Evolutionary conservation across 163 green algal species (phyloP).

Genomic region (Scenedesmus sp.): DNA sequence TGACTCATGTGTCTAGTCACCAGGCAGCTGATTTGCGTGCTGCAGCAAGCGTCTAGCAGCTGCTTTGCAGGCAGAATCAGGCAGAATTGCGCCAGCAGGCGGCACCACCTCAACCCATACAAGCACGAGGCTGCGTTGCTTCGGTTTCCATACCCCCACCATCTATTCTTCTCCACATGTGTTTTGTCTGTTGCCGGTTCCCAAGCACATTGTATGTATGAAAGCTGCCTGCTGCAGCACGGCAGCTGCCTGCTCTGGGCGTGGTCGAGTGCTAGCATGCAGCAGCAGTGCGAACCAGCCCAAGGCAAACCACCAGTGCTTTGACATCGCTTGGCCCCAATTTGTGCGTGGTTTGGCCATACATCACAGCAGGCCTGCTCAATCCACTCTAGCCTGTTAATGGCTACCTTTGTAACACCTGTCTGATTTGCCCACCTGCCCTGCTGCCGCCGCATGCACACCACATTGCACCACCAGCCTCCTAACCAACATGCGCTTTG

Average conservation of each 20-base stretch:
- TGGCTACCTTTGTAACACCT: not conserved
- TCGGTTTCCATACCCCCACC: no score
- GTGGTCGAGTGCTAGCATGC: not conserved
- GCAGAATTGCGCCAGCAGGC: no score
- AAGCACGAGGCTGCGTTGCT: no score
- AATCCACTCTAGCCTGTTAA: no score
- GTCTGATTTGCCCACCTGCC: not conserved
- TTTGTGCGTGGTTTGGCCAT: no score
- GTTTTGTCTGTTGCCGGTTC: no score
- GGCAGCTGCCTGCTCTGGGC: not conserved
- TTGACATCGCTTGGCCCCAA: no score
- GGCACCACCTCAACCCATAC: no score
- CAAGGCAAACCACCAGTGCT: not conserved
- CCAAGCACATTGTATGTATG: no score
- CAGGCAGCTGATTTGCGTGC: not conserved
- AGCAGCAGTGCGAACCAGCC: not conserved
- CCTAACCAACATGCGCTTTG: conserved; percentile 46
- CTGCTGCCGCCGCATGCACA: not conserved
- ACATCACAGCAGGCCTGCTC: no score
- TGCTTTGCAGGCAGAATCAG: no score
- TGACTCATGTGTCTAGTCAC: not conserved
- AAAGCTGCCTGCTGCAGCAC: not conserved
- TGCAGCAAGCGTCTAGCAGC: not conserved
- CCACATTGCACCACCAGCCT: conserved; percentile 6
- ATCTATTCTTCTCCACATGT: no score